Conservation (phyloP, 75 land plant species). For the Picea sitchensis region DNA sequence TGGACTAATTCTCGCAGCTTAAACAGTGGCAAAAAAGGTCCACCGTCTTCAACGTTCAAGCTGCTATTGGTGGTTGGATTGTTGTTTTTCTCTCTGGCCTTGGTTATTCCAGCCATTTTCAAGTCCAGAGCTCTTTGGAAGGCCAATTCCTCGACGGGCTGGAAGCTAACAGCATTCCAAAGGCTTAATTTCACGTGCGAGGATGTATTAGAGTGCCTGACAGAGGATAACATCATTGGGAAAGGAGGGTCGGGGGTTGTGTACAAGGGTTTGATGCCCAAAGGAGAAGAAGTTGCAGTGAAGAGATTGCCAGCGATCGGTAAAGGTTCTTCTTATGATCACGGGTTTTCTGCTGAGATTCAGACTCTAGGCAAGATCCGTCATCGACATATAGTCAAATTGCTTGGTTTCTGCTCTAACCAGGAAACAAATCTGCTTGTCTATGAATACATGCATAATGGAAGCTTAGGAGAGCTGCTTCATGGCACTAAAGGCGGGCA, state of each 20-base stretch:
- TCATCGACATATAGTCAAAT: conserved; percentile 77
- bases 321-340: conserved; percentile 52
- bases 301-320: conserved; percentile 57
- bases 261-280: conserved; percentile 72
- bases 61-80: background rate
- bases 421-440: conserved; percentile 72
- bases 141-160: conserved; percentile 18
- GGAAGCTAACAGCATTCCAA: conserved; percentile 62
- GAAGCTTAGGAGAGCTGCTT: conserved; percentile 81
- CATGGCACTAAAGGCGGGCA: conserved; percentile 43
- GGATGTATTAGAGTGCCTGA: conserved; percentile 51
- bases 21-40: background rate
- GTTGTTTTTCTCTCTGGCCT: conserved; percentile 1
- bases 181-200: conserved; percentile 37
- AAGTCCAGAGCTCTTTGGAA: conserved; percentile 3
- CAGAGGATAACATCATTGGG: conserved; percentile 66
- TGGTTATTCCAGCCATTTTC: conserved; percentile 10
- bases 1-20: conserved; percentile 9
- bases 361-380: conserved; percentile 75
- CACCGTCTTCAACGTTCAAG: background rate
- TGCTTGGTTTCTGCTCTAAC: conserved; percentile 71
- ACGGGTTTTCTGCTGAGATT: conserved; percentile 85
- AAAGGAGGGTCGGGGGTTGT: conserved; percentile 85
- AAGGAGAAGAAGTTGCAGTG: conserved; percentile 71
- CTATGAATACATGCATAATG: conserved; percentile 93